Evolutionary conservation across 192 early-diverging fungal species (phyloP), one percentile per base, ranked within the genome.

Genomic region (Umbelopsis sp.): DNA sequence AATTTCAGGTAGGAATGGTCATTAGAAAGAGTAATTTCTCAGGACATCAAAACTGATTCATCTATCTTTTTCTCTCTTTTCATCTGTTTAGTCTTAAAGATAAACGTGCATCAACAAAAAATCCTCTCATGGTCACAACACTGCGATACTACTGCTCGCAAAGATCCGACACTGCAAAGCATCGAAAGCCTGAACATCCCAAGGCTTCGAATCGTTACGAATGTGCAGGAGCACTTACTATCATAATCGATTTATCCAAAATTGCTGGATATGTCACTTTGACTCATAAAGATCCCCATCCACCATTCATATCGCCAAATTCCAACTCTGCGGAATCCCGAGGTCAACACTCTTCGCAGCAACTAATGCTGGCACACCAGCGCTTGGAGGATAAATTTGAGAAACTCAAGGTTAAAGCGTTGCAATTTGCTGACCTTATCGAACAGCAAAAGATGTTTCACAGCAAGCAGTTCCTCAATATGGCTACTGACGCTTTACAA

Each of bases 111-210:
- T 73, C 71, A 35, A 78, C 76, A 2, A 72, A 70, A 21, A 68
- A 30, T 2, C 76, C 76, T 30, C 71, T 73, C 10, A 78, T 72
- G 3, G 23, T 70, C 37, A 73, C 76, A n/a, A 78, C 76, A 1
- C 33, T 78, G 41, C 76, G 76, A 20, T 78, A 78, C 16, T 78
- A 78, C 33, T 78, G 76, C 25, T 78, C 76, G 25, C 76, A 78
- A 33, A 46, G 76, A 22, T 55, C 76, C 18, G 76, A 78, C 27
- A 78, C 69, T 18, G 71, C 69, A 21, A 78, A 78, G 44, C 76
- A 67, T n/a, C 49, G 76, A 25, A 78, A 78, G 41, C 66, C 68
- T 11, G 76, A 78, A 18, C 53, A 72, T 37, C 71, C 76, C 7
- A 78, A 78, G 23, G 64, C 64, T 47, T 44, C 68, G 10, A 78